Percentiles rank a stretch among this genome's conserved stretches.
Evolutionary conservation across 1,139 yeast species (phyloP).

Genomic region (Blastobotrys buckinghamii): DNA sequence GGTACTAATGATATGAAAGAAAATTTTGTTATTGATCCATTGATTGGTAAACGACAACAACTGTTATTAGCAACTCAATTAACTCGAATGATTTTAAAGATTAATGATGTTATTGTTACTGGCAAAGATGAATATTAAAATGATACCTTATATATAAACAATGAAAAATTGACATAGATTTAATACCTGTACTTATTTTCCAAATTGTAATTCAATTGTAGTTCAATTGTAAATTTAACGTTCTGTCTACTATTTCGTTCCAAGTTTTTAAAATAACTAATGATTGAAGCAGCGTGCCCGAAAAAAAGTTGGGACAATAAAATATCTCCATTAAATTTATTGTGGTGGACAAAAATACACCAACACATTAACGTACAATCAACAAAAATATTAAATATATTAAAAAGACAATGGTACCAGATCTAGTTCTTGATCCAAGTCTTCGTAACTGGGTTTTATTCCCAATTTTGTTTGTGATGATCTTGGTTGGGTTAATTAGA

Average conservation of each 20-base stretch:
- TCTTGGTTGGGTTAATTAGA: conserved; percentile 77
- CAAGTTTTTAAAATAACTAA: no score
- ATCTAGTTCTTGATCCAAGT: conserved; percentile 67
- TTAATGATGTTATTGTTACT: conserved; percentile 89
- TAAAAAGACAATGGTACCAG: conserved; percentile 43
- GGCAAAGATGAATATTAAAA: conserved; percentile 65
- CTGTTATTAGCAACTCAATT: conserved; percentile 90
- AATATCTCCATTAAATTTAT: no score
- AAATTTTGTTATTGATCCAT: conserved; percentile 91
- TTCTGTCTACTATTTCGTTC: no score
- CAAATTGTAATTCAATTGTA: no score
- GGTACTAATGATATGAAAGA: conserved; percentile 84
- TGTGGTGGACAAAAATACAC: background rate
- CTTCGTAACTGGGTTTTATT: conserved; percentile 85
- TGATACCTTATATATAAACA: no score
- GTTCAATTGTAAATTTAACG: no score
- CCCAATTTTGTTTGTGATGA: conserved; percentile 88
- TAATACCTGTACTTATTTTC: no score
- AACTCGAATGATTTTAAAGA: conserved; percentile 95
- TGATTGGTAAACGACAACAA: conserved; percentile 96
- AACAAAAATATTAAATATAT: conserved; percentile 17
- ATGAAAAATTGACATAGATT: no score
- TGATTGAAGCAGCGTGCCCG: no score
- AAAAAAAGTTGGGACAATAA: background rate
- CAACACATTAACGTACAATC: background rate